A percentile compares a stretch with the other conserved stretches of the same genome.
These are phyloP conservation scores for Fusarium graminum DNA, from an alignment of 2,329 filamentous ascomycete genomes.

Conservation along the genomic window DNA sequence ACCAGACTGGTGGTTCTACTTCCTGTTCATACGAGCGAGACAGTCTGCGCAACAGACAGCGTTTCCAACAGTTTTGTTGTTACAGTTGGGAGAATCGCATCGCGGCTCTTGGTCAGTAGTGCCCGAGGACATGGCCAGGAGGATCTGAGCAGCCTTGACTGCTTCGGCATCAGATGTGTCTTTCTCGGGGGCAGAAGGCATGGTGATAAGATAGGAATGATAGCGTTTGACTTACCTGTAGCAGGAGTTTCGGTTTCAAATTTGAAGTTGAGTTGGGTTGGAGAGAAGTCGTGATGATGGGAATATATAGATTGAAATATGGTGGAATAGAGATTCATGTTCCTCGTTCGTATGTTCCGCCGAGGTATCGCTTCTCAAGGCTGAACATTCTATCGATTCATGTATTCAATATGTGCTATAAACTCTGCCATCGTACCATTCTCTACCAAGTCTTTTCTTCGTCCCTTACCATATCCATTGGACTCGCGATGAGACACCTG, in stretches of 20 bases:
- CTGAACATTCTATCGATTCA: too few relatives aligned
- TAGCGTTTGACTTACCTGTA: not conserved
- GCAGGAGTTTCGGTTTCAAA: not conserved
- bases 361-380: too few relatives aligned
- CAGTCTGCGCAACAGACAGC: conserved; percentile 5
- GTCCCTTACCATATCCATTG: too few relatives aligned
- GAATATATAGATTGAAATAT: not conserved
- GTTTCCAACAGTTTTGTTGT: conserved; percentile 1
- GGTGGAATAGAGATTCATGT: not conserved
- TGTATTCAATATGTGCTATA: too few relatives aligned
- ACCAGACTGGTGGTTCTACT: not conserved
- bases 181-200: not conserved
- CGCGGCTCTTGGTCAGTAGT: not conserved
- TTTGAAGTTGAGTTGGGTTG: not conserved
- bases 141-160: not conserved
- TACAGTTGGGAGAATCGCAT: not conserved
- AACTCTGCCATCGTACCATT: too few relatives aligned
- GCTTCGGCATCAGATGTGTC: not conserved
- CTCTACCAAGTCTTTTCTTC: too few relatives aligned
- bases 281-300: too few relatives aligned
- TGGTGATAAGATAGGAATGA: not conserved
- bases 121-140: conserved; percentile 8
- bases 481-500: too few relatives aligned
- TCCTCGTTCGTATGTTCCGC: not conserved
- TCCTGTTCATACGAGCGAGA: not conserved